These are phyloP conservation scores for Pistacia atlantica DNA, from an alignment of 345 rosid genomes.

Conservation along the genomic window DNA sequence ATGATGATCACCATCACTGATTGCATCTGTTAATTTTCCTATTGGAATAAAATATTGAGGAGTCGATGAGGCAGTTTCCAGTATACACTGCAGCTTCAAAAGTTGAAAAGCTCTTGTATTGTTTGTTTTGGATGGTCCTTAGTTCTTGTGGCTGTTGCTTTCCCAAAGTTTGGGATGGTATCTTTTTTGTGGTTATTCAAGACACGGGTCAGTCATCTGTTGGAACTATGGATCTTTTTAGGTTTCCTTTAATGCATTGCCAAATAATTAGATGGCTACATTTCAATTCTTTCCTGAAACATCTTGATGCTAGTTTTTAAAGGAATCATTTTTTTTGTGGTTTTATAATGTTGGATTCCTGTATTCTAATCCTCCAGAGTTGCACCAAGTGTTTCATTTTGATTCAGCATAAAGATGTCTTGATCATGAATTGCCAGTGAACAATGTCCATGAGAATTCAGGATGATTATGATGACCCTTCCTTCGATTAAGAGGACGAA, in stretches of 20 bases:
- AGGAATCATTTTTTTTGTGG: constrained; percentile 22
- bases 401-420: neutral
- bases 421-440: neutral
- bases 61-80: constrained; percentile 42
- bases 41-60: constrained; percentile 34
- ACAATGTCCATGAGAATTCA: neutral
- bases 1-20: constrained; percentile 58
- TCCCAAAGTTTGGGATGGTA: constrained; percentile 25
- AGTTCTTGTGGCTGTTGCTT: constrained; percentile 35
- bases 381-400: neutral
- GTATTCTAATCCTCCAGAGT: neutral
- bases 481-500: neutral
- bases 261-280: constrained; percentile 45
- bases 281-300: constrained; percentile 40
- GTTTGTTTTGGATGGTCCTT: constrained; percentile 34
- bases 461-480: neutral
- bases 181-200: constrained; percentile 19
- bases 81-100: constrained; percentile 33
- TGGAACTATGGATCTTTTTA: constrained; percentile 32
- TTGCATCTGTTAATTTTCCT: constrained; percentile 24
- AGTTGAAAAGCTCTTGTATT: constrained; percentile 24
- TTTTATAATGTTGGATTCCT: neutral
- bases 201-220: constrained; percentile 33
- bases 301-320: constrained; percentile 12
- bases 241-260: constrained; percentile 28